phyloP scores from a whole-genome alignment of 768 basidiomycete species.

The Brasilioporus rufonigricans region DNA sequence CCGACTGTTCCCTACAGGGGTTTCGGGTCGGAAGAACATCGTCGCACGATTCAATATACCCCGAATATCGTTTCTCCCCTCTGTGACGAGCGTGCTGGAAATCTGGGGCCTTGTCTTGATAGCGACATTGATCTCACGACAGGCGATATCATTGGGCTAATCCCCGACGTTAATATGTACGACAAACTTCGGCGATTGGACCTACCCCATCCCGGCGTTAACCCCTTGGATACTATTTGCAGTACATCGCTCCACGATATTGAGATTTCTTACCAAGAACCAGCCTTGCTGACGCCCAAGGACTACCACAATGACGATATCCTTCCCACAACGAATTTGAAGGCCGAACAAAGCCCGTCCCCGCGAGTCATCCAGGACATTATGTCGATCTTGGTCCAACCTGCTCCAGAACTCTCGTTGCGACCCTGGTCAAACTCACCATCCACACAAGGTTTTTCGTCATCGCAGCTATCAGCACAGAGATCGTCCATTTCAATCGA shows the following conservation, averaged over 20 bases:
- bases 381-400: conserved; percentile 27
- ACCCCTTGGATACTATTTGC: conserved; percentile 40
- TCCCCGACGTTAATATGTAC: conserved; percentile 38
- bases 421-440: conserved; percentile 4
- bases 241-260: background rate
- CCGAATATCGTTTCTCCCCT: background rate
- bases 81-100: background rate
- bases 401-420: conserved; percentile 12
- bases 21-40: background rate
- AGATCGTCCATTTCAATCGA: background rate
- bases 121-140: conserved; percentile 8
- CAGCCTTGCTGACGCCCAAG: background rate
- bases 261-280: background rate
- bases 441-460: background rate
- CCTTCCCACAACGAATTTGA: background rate
- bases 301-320: background rate
- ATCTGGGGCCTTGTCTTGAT: conserved; percentile 5
- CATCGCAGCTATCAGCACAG: background rate
- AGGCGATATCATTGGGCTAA: conserved; percentile 21
- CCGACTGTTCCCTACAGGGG: background rate
- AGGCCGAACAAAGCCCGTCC: conserved; percentile 20
- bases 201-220: conserved; percentile 29
- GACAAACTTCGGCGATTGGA: conserved; percentile 18
- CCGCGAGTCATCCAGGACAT: conserved; percentile 32
- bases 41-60: background rate